Percentiles rank a stretch among this genome's conserved stretches.
phyloP scores from a whole-genome alignment of 768 basidiomycete species.

The Coprinopsis strossmayeri region DNA sequence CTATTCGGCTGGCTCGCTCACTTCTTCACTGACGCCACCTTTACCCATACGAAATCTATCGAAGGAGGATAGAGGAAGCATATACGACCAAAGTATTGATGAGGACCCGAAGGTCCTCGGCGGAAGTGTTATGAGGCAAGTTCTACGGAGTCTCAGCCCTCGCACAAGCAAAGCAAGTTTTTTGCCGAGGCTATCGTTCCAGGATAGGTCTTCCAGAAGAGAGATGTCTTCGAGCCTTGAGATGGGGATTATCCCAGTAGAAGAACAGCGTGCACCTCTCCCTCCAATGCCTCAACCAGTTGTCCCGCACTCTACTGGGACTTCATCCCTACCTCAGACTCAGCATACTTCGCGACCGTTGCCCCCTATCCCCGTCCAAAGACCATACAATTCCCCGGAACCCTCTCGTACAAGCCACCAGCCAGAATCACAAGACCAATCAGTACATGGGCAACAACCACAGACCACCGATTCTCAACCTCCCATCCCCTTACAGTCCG shows the following conservation, averaged over 20 bases:
- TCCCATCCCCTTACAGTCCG: background rate
- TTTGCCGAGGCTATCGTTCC: background rate
- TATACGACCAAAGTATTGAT: constrained; percentile 19
- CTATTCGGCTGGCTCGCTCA: background rate
- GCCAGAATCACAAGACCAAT: background rate
- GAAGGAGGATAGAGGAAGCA: constrained; percentile 18
- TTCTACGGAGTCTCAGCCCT: constrained; percentile 39
- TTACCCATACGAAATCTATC: constrained; percentile 8
- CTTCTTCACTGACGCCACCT: constrained; percentile 7
- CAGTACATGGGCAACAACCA: background rate
- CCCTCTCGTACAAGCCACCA: no score
- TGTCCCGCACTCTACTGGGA: no score
- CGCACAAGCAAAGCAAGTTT: constrained; percentile 21
- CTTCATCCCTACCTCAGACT: no score
- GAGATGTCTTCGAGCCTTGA: background rate
- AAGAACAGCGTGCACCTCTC: no score
- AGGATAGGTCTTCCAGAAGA: background rate
- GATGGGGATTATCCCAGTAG: background rate
- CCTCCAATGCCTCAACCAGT: no score
- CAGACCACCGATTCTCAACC: background rate
- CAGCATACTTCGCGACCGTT: background rate
- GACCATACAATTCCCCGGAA: constrained; percentile 1
- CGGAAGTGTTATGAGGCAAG: constrained; percentile 28
- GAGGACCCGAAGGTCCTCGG: constrained; percentile 23
- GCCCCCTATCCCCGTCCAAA: constrained; percentile 7